These are phyloP conservation scores for Lepidium campestre DNA, from an alignment of 441 rosid genomes.

Conservation along the genomic window DNA sequence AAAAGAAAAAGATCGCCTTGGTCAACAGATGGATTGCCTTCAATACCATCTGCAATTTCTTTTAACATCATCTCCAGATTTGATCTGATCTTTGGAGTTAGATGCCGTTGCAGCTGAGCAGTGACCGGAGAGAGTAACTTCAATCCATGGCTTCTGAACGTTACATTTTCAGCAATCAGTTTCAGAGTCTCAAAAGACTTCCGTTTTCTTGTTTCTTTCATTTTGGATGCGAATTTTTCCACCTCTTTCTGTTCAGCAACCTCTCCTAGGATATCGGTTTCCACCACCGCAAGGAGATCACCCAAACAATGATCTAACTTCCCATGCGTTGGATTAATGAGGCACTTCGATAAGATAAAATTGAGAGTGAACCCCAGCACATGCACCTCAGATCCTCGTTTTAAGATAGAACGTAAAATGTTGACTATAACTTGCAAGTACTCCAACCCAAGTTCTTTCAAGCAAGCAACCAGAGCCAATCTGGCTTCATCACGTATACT, in stretches of 20 bases:
- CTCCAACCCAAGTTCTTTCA: conserved; percentile 90
- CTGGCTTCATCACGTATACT: conserved; percentile 81
- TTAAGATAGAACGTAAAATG: conserved; percentile 63
- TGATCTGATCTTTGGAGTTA: conserved; percentile 62
- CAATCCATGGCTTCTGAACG: conserved; percentile 65
- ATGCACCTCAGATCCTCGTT: conserved; percentile 86
- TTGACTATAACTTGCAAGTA: conserved; percentile 64
- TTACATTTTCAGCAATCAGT: conserved; percentile 66
- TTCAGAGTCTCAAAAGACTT: conserved; percentile 76
- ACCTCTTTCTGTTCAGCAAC: conserved; percentile 94
- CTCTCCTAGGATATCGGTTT: conserved; percentile 80
- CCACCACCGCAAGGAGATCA: conserved; percentile 75
- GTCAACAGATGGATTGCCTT: conserved; percentile 79
- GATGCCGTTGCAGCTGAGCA: conserved; percentile 55
- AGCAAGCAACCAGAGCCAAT: conserved; percentile 77
- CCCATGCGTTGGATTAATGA: conserved; percentile 38
- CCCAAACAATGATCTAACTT: conserved; percentile 80
- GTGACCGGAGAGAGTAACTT: conserved; percentile 68
- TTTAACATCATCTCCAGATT: conserved; percentile 72
- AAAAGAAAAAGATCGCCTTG: conserved; percentile 71
- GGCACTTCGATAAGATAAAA: conserved; percentile 58
- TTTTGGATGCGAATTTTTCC: conserved; percentile 75
- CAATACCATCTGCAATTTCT: conserved; percentile 78
- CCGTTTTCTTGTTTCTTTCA: conserved; percentile 82
- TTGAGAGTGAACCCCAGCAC: conserved; percentile 79